Conservation (phyloP, 148 eudicot genomes). For the Rhododendron griersonianum region DNA sequence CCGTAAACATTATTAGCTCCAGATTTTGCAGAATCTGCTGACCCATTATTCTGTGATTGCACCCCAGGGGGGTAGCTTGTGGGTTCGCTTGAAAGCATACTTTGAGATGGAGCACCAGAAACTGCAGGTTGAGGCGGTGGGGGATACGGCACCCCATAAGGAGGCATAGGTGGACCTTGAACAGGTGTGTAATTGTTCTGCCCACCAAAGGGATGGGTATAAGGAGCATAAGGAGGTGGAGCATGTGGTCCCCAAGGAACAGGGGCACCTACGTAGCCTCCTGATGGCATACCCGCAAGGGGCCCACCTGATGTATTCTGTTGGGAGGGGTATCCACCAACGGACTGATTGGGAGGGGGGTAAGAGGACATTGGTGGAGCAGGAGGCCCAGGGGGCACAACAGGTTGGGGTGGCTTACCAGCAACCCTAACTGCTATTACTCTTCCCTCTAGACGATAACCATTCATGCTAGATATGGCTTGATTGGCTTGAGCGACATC, state of each 20-base stretch:
- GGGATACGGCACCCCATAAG: constrained; percentile 10
- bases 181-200: constrained; percentile 40
- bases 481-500: constrained; percentile 63
- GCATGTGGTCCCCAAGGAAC: constrained; percentile 80
- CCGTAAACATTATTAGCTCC: constrained; percentile 29
- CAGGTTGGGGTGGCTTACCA: constrained; percentile 80
- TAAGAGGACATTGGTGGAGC: constrained; percentile 42
- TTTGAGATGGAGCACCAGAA: no score
- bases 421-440: constrained; percentile 90
- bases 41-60: constrained; percentile 49
- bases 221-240: constrained; percentile 58
- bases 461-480: constrained; percentile 80
- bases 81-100: no score
- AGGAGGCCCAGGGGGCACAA: constrained; percentile 61
- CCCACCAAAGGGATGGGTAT: background rate
- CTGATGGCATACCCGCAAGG: constrained; percentile 40
- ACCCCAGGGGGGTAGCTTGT: no score
- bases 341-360: constrained; percentile 42
- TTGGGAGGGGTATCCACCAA: constrained; percentile 1
- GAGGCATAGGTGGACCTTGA: constrained; percentile 49
- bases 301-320: constrained; percentile 25
- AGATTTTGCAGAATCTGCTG: constrained; percentile 31
- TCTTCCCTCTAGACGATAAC: constrained; percentile 65
- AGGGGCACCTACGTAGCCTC: constrained; percentile 44
- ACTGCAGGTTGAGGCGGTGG: no score